A percentile compares a stretch with the other conserved stretches of the same genome.
These are phyloP conservation scores for Trichoderma parareesei DNA, from an alignment of 495 filamentous ascomycete genomes.

Conservation along the genomic window DNA sequence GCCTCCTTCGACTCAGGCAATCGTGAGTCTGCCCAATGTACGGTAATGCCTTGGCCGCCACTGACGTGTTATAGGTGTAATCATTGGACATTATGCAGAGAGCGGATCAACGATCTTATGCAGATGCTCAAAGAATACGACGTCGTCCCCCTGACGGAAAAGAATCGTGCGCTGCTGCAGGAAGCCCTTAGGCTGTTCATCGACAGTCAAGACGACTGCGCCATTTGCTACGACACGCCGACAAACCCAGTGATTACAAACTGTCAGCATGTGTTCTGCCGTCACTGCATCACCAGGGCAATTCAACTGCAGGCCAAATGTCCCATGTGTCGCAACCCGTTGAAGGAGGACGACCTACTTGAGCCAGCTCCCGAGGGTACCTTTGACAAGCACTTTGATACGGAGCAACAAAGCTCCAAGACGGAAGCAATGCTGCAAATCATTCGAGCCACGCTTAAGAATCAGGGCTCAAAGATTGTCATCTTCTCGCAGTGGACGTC, in stretches of 20 bases:
- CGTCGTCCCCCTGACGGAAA: slow-evolving; percentile 60
- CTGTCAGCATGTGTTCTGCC: slow-evolving; percentile 79
- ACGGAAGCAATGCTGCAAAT: slow-evolving; percentile 76
- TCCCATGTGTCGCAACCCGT: slow-evolving; percentile 75
- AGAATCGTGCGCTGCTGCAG: slow-evolving; percentile 67
- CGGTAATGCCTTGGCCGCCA: not conserved
- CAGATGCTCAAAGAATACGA: slow-evolving; percentile 56
- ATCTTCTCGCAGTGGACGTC: slow-evolving; percentile 93
- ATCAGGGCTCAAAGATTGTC: slow-evolving; percentile 68
- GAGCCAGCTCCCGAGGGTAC: slow-evolving; percentile 52
- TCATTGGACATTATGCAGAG: slow-evolving; percentile 75
- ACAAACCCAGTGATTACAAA: slow-evolving; percentile 75
- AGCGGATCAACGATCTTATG: slow-evolving; percentile 62
- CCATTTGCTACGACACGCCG: slow-evolving; percentile 71
- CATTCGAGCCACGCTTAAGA: slow-evolving; percentile 59
- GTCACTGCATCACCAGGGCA: slow-evolving; percentile 66
- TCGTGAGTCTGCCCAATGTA: slow-evolving; percentile 27
- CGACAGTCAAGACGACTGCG: slow-evolving; percentile 75
- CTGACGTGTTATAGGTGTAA: slow-evolving; percentile 40
- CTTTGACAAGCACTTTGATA: slow-evolving; percentile 45
- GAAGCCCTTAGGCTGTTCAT: slow-evolving; percentile 71
- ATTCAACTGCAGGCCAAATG: slow-evolving; percentile 77
- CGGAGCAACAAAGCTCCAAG: slow-evolving; percentile 66
- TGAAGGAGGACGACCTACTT: slow-evolving; percentile 54
- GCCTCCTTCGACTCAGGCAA: slow-evolving; percentile 78